These are phyloP conservation scores for Penicillium cataractarum DNA, from an alignment of 495 filamentous ascomycete genomes.

Conservation along the genomic window DNA sequence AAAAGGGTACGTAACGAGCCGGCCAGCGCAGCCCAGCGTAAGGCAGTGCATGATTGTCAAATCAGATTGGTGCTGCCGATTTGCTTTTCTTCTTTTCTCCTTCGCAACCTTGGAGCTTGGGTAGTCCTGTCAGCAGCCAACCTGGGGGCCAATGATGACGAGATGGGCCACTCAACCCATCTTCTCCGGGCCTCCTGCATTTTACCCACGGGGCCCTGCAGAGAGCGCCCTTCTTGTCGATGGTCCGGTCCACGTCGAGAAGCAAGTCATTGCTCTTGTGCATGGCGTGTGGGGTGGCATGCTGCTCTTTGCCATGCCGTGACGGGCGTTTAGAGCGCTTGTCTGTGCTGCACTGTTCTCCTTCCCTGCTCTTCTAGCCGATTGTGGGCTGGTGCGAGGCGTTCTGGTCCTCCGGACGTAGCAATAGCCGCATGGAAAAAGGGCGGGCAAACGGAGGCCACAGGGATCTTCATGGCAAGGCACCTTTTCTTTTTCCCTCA, in stretches of 20 bases:
- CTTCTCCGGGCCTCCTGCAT: conserved; percentile 2
- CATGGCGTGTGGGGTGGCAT: conserved; percentile 24
- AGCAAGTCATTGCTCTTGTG: conserved; percentile 33
- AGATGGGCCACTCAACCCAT: background rate
- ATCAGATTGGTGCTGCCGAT: conserved; percentile 18
- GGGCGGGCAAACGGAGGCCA: conserved; percentile 16
- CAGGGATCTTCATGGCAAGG: conserved; percentile 20
- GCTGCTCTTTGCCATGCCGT: conserved; percentile 14
- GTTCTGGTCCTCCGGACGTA: conserved; percentile 11
- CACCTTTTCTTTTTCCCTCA: conserved; percentile 3
- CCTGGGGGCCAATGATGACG: conserved; percentile 29
- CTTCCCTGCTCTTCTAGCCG: conserved; percentile 14
- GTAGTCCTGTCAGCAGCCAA: conserved; percentile 25
- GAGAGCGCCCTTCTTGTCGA: conserved; percentile 13
- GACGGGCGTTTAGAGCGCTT: conserved; percentile 47
- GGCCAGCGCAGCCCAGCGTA: conserved; percentile 2
- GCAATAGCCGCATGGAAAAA: conserved; percentile 32
- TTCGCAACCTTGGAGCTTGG: conserved; percentile 12
- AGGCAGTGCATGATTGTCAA: background rate
- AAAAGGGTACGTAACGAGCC: background rate
- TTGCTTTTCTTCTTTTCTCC: conserved; percentile 1
- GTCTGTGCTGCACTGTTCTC: conserved; percentile 24
- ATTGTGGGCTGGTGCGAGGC: conserved; percentile 16
- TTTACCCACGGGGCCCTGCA: conserved; percentile 15
- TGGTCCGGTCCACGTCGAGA: conserved; percentile 10